Percentiles rank a stretch among this genome's conserved stretches.
These are phyloP conservation scores for Trichocladium uniseriatum DNA, from an alignment of 495 filamentous ascomycete species.

Conservation along the genomic window DNA sequence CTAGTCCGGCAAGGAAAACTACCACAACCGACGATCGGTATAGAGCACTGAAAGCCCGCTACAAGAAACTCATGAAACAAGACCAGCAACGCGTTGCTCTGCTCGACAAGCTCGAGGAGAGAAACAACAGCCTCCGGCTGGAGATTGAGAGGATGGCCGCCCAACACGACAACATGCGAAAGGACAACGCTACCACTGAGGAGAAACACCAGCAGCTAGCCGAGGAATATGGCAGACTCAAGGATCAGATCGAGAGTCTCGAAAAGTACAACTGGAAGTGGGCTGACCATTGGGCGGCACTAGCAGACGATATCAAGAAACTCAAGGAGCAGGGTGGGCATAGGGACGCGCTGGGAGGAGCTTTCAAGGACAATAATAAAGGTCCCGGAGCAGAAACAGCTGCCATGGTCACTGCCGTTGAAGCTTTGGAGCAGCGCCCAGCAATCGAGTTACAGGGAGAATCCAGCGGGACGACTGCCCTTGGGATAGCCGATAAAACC, in stretches of 20 bases:
- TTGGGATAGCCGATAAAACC: background rate
- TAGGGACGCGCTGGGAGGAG: background rate
- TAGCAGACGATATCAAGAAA: background rate
- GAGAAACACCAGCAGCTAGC: background rate
- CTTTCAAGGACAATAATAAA: slow-evolving; percentile 6
- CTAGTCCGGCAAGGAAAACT: background rate
- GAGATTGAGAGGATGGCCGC: background rate
- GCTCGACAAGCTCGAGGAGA: background rate
- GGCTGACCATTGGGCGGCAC: background rate
- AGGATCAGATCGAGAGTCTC: background rate
- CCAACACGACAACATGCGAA: background rate
- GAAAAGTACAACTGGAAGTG: background rate
- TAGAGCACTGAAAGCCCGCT: background rate
- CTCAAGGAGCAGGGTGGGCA: background rate
- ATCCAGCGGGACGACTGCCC: background rate
- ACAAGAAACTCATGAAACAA: background rate
- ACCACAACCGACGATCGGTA: background rate
- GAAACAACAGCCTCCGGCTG: background rate
- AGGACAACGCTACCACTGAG: background rate
- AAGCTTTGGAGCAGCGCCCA: background rate
- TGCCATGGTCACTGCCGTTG: background rate
- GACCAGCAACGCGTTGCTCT: background rate
- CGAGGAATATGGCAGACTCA: background rate
- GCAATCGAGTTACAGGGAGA: background rate
- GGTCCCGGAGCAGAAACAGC: background rate